phyloP scores from a whole-genome alignment of 2,329 filamentous ascomycete species.

The Fusarium fracticaudum region DNA sequence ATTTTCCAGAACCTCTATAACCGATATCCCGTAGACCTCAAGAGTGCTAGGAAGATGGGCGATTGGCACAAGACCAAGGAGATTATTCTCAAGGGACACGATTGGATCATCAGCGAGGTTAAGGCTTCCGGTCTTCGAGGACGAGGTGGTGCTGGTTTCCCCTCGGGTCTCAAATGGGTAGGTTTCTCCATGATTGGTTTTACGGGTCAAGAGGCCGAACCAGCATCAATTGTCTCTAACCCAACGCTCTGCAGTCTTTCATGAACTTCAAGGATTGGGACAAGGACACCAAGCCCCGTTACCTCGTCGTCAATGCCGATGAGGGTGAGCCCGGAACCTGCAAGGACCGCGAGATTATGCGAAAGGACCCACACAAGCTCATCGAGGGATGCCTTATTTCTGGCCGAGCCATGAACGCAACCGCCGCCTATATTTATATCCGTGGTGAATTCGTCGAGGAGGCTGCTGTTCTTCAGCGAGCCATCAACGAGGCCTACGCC shows the following conservation, averaged over 20 bases:
- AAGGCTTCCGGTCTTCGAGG: slow-evolving; percentile 96
- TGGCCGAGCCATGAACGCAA: slow-evolving; percentile 98
- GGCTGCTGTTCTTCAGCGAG: slow-evolving; percentile 89
- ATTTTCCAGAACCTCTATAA: slow-evolving; percentile 99
- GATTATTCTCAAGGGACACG: slow-evolving; percentile 94
- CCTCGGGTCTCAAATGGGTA: slow-evolving; percentile 99
- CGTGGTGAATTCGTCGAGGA: slow-evolving; percentile 98
- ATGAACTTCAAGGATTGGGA: slow-evolving; percentile 99
- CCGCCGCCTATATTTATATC: slow-evolving; percentile 99
- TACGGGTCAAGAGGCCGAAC: slow-evolving; percentile 19
- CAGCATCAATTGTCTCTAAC: slow-evolving; percentile 36
- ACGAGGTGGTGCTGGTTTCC: slow-evolving; percentile 96
- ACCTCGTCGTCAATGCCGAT: slow-evolving; percentile 97
- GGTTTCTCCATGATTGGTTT: slow-evolving; percentile 47
- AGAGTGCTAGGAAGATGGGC: slow-evolving; percentile 96
- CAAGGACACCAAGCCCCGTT: slow-evolving; percentile 94
- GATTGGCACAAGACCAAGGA: slow-evolving; percentile 99
- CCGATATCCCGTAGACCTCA: slow-evolving; percentile 89
- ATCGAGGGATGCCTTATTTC: slow-evolving; percentile 96
- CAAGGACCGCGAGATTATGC: slow-evolving; percentile 99
- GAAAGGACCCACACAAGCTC: slow-evolving; percentile 99
- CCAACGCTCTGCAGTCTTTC: slow-evolving; percentile 74
- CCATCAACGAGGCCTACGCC: slow-evolving; percentile 97
- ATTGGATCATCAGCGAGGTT: slow-evolving; percentile 98
- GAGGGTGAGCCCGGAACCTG: slow-evolving; percentile 99